Evolutionary conservation across 1,139 yeast genomes (phyloP).

Genomic region (Candida sojae): DNA sequence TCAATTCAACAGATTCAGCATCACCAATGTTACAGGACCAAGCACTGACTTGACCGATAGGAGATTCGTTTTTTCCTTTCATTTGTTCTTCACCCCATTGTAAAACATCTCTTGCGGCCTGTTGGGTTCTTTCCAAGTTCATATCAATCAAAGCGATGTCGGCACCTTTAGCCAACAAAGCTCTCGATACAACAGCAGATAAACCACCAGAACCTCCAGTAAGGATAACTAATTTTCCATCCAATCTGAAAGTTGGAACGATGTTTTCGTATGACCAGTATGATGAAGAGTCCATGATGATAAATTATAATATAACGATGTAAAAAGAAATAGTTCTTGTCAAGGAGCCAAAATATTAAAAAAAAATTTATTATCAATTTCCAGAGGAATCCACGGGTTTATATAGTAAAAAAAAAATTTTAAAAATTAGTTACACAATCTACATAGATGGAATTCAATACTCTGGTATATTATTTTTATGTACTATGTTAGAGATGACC

Average conservation of each 20-base stretch:
- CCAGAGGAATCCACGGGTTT: neutral
- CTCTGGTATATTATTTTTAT: too few relatives aligned
- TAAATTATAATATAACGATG: neutral
- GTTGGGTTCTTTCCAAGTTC: slow-evolving; percentile 59
- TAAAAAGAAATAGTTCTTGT: neutral
- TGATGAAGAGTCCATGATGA: slow-evolving; percentile 20
- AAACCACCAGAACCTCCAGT: slow-evolving; percentile 88
- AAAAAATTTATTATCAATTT: neutral
- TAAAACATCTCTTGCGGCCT: slow-evolving; percentile 59
- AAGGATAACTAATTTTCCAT: slow-evolving; percentile 69
- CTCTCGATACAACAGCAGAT: slow-evolving; percentile 67
- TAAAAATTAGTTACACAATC: neutral
- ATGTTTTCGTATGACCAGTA: slow-evolving; percentile 42
- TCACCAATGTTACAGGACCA: slow-evolving; percentile 82
- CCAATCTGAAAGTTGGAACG: slow-evolving; percentile 61
- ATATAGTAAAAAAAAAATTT: neutral
- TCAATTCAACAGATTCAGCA: slow-evolving; percentile 57
- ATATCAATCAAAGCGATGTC: slow-evolving; percentile 77
- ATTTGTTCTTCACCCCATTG: slow-evolving; percentile 54
- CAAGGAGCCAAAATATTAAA: neutral
- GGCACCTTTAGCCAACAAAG: slow-evolving; percentile 69
- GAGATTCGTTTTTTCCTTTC: slow-evolving; percentile 39
- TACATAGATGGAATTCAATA: neutral
- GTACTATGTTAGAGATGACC: neutral
- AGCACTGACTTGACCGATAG: slow-evolving; percentile 56